These are phyloP conservation scores for Myxozyma lipomycoides DNA, from an alignment of 805 yeast species.

Conservation along the genomic window DNA sequence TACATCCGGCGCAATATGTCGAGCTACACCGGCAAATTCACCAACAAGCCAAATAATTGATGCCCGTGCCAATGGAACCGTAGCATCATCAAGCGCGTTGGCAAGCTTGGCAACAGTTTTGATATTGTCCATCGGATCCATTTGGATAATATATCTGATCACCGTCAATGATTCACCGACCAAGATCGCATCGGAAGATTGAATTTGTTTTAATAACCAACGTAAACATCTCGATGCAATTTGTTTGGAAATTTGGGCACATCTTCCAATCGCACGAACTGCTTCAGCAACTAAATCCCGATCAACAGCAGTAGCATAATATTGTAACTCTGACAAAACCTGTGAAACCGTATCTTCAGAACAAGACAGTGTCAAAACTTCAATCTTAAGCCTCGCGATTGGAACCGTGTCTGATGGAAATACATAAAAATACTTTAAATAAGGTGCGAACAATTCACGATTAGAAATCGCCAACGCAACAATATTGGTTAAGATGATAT, in stretches of 20 bases:
- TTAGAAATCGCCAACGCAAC: slow-evolving; percentile 34
- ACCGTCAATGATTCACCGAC: slow-evolving; percentile 68
- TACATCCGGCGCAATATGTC: slow-evolving; percentile 67
- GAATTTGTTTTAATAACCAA: slow-evolving; percentile 58
- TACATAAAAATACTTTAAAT: slow-evolving; percentile 45
- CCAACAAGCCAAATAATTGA: slow-evolving; percentile 90
- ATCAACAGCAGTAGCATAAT: slow-evolving; percentile 42
- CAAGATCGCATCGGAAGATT: slow-evolving; percentile 37
- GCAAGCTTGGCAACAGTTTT: slow-evolving; percentile 49
- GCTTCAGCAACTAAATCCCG: slow-evolving; percentile 44
- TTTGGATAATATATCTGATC: slow-evolving; percentile 66
- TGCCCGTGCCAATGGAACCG: slow-evolving; percentile 55
- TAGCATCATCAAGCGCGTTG: slow-evolving; percentile 32
- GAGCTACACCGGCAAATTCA: slow-evolving; percentile 54
- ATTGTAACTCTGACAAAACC: slow-evolving; percentile 61
- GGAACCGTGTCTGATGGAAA: slow-evolving; percentile 50
- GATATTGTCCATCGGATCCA: slow-evolving; percentile 50
- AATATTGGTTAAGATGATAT: slow-evolving; percentile 48
- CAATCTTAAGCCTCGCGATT: slow-evolving; percentile 53
- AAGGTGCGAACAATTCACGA: slow-evolving; percentile 36
- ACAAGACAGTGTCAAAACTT: slow-evolving; percentile 57
- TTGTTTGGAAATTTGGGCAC: slow-evolving; percentile 48
- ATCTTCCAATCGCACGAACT: slow-evolving; percentile 58
- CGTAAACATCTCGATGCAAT: slow-evolving; percentile 54
- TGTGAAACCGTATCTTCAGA: slow-evolving; percentile 49